Conservation (phyloP, 2,329 filamentous ascomycete species). For the Cladophialophora exuberans region DNA sequence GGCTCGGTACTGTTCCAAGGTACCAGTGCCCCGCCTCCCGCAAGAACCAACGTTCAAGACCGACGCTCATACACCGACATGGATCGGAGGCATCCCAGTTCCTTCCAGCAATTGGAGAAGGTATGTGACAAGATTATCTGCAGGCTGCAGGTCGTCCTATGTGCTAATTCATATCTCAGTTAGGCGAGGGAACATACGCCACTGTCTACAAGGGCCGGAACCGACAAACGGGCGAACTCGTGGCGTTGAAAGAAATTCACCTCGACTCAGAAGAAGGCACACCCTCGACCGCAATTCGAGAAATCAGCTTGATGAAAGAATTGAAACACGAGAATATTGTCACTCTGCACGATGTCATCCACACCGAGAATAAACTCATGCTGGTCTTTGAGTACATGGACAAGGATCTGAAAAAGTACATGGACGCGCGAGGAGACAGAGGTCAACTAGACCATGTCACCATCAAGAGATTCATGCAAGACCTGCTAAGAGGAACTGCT, state of each 20-base stretch:
- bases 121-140: conserved; percentile 36
- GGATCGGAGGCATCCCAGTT: conserved; percentile 93
- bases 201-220: conserved; percentile 99
- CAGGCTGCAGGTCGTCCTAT: not conserved
- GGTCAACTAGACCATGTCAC: conserved; percentile 85
- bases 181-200: conserved; percentile 97
- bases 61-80: conserved; percentile 53
- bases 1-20: conserved; percentile 32
- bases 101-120: conserved; percentile 98
- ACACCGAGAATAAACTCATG: conserved; percentile 99
- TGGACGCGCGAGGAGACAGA: conserved; percentile 89
- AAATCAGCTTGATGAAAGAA: conserved; percentile 99
- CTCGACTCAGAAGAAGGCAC: conserved; percentile 98
- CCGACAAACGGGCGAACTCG: conserved; percentile 92
- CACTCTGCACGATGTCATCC: conserved; percentile 95
- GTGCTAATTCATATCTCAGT: conserved; percentile 48
- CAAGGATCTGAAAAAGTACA: conserved; percentile 96
- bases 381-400: conserved; percentile 99
- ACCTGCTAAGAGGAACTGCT: conserved; percentile 90
- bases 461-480: conserved; percentile 99
- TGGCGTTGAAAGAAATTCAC: conserved; percentile 97
- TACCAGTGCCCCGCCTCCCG: conserved; percentile 21
- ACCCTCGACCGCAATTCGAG: conserved; percentile 93
- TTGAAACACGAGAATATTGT: conserved; percentile 99
- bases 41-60: conserved; percentile 23